Evolutionary conservation across 192 early-diverging fungal species (phyloP), one percentile per base, ranked within the genome.

Genomic region (Backusella circina): DNA sequence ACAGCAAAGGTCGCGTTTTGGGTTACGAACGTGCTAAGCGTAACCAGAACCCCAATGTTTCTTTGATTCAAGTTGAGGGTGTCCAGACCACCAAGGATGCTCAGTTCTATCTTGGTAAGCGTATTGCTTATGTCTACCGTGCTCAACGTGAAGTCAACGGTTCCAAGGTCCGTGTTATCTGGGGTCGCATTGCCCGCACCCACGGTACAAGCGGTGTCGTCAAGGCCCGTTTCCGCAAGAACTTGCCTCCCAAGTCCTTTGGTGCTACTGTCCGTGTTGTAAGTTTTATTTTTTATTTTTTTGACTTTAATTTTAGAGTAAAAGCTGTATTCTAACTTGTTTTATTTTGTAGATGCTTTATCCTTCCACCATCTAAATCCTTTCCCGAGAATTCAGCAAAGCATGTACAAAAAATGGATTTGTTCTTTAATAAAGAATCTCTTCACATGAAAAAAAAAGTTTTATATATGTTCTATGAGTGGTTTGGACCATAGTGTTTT

Each of bases 31-130:
- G 97, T 82, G 86, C 92, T 68, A 96, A 95, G 93, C 93, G 92
- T 83, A 95, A 90, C 89, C 91, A 95, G 86, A 89, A 92, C 83
- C 92, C 93, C 83, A 90, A 95, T 90, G 95, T 93, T 76, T 91
- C 95, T 70, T 91, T 99, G 75, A 84, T 98, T 82, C 91, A 95
- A 86, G 88, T 99, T 72, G 98, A 99, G 85, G 93, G 94, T 86
- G 96, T 96, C 70, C 81, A 88, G 82, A 94, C 94, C 77, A 88
- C 91, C 88, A 87, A 93, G 84, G 96, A 98, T 78, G 91, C 97
- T 79, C 85, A 88, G 67, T 99, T 97, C 90, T 99, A 99, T 91
- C 93, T 95, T 74, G 98, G 98, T 80, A 99, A 98, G 92, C 95
- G 95, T 84, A 89, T 99, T 78, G 96, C 97, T 67, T 98, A 95